These are phyloP conservation scores for Ustilago trichophora DNA, from an alignment of 1,284 basidiomycete genomes.

Conservation along the genomic window DNA sequence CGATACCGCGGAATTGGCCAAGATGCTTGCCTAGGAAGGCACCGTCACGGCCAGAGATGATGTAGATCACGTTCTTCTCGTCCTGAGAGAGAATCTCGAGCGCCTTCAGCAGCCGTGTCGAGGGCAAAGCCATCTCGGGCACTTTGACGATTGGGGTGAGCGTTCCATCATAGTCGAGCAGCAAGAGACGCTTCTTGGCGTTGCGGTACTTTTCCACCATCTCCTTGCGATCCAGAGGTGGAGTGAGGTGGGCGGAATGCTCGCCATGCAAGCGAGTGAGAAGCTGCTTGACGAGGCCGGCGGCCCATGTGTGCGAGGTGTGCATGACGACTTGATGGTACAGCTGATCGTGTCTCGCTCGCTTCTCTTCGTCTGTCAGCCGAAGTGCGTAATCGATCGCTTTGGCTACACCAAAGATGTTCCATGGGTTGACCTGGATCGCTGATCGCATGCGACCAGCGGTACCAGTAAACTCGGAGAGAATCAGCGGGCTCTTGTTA, in stretches of 20 bases:
- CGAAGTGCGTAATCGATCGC: constrained; percentile 88
- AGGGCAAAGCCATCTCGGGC: constrained; percentile 86
- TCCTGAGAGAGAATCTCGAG: constrained; percentile 79
- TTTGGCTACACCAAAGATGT: constrained; percentile 82
- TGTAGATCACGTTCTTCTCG: constrained; percentile 89
- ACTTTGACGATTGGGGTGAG: constrained; percentile 95
- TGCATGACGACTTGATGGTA: constrained; percentile 89
- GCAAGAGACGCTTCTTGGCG: constrained; percentile 84
- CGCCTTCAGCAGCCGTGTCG: constrained; percentile 78
- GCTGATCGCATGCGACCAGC: constrained; percentile 85
- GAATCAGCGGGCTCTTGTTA: constrained; percentile 80
- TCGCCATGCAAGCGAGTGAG: constrained; percentile 82
- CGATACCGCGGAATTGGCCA: constrained; percentile 82
- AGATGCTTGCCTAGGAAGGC: constrained; percentile 91
- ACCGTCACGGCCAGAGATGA: constrained; percentile 96
- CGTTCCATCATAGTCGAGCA: constrained; percentile 98
- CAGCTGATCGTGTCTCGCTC: constrained; percentile 74
- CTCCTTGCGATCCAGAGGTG: constrained; percentile 77
- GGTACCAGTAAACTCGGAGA: constrained; percentile 98
- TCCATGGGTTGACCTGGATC: constrained; percentile 80
- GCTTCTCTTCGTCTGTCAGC: constrained; percentile 83
- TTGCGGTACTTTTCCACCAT: constrained; percentile 76
- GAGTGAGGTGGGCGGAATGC: constrained; percentile 85
- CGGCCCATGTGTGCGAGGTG: constrained; percentile 95
- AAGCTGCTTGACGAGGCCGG: constrained; percentile 86